These are phyloP conservation scores for Flaveria brownii DNA, from an alignment of 129 eudicot species.

Conservation along the genomic window DNA sequence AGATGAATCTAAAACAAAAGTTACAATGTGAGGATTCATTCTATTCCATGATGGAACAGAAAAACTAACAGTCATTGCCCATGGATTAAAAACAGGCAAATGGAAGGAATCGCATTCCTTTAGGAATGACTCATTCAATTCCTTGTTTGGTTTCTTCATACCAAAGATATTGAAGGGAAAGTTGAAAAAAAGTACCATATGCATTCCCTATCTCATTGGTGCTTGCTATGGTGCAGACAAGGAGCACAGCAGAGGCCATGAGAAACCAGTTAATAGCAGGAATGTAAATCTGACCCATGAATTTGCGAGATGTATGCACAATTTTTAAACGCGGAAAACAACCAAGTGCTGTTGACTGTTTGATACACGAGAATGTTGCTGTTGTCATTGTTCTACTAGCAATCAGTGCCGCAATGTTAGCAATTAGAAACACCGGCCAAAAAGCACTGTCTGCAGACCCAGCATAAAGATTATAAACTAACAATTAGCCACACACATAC, in stretches of 20 bases:
- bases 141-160: background rate
- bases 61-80: background rate
- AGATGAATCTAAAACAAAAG: background rate
- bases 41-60: constrained; percentile 4
- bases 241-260: constrained; percentile 65
- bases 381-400: constrained; percentile 97
- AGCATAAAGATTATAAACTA: constrained; percentile 9
- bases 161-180: constrained; percentile 2
- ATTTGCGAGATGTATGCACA: constrained; percentile 86
- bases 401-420: constrained; percentile 88
- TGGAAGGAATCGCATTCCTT: constrained; percentile 4
- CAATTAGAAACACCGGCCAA: constrained; percentile 89
- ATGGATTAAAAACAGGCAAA: background rate
- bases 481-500: constrained; percentile 1
- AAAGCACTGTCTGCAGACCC: constrained; percentile 70
- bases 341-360: constrained; percentile 93
- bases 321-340: constrained; percentile 96
- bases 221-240: constrained; percentile 83
- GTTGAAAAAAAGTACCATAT: constrained; percentile 55
- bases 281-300: constrained; percentile 97
- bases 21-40: background rate
- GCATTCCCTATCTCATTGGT: constrained; percentile 95
- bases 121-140: background rate
- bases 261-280: constrained; percentile 96
- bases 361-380: constrained; percentile 92